Conservation (phyloP, 192 early-diverging fungal genomes). For the Coemansia sp. region DNA sequence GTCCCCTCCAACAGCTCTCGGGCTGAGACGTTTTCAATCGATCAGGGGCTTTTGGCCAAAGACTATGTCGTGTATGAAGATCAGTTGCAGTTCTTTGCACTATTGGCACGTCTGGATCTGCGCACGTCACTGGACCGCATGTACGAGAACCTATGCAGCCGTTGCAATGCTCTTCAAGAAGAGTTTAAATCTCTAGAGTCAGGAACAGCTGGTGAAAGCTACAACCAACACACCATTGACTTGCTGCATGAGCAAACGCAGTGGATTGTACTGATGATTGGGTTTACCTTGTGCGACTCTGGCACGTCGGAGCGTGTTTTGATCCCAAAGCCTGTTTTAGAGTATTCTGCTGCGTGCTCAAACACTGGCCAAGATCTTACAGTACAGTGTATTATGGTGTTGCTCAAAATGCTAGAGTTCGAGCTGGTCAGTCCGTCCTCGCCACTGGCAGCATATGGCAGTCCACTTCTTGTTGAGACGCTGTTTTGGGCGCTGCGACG, state of each 20-base stretch:
- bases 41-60: constrained; percentile 46
- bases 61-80: constrained; percentile 54
- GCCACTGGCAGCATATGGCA: constrained; percentile 22
- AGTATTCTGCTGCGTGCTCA: constrained; percentile 23
- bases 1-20: constrained; percentile 13
- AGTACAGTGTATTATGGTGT: constrained; percentile 39
- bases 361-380: constrained; percentile 26
- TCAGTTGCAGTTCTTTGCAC: constrained; percentile 50
- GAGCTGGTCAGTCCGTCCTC: constrained; percentile 34
- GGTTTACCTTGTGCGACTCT: constrained; percentile 38
- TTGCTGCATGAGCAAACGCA: constrained; percentile 50
- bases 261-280: constrained; percentile 50
- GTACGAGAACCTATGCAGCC: constrained; percentile 35
- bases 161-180: constrained; percentile 34
- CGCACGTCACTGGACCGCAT: constrained; percentile 33
- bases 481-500: constrained; percentile 48
- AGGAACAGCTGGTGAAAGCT: not conserved
- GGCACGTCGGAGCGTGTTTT: constrained; percentile 49
- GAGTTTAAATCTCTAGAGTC: constrained; percentile 26
- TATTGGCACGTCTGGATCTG: constrained; percentile 44
- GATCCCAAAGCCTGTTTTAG: constrained; percentile 28
- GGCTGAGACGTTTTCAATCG: constrained; percentile 21
- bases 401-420: constrained; percentile 42
- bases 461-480: constrained; percentile 48
- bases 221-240: constrained; percentile 36